phyloP scores from a whole-genome alignment of 2,329 filamentous ascomycete genomes.

The Exophiala alcalophila region DNA sequence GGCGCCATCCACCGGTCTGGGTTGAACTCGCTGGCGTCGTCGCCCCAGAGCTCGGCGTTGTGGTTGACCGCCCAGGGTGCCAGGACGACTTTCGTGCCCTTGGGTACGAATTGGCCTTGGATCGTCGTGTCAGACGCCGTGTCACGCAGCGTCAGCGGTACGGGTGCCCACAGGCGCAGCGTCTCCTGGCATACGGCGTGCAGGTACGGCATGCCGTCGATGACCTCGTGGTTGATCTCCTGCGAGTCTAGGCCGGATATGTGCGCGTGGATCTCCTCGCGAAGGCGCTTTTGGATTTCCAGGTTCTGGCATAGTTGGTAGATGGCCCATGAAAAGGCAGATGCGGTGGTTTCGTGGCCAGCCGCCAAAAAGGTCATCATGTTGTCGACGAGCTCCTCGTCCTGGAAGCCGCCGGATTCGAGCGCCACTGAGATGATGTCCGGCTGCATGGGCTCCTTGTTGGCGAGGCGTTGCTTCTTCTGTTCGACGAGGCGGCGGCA shows the following conservation, averaged over 20 bases:
- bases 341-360: constrained; percentile 40
- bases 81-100: constrained; percentile 67
- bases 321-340: constrained; percentile 33
- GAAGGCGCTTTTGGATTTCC: constrained; percentile 32
- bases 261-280: constrained; percentile 31
- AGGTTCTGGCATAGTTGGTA: constrained; percentile 33
- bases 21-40: constrained; percentile 70
- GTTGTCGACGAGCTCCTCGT: constrained; percentile 80
- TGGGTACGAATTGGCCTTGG: constrained; percentile 63
- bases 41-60: constrained; percentile 68
- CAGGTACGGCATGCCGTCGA: constrained; percentile 75
- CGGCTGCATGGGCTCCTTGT: constrained; percentile 51
- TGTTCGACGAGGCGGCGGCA: constrained; percentile 67
- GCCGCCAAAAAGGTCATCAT: constrained; percentile 87
- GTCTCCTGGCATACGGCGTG: constrained; percentile 76
- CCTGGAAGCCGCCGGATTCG: constrained; percentile 69
- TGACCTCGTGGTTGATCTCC: constrained; percentile 37
- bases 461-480: constrained; percentile 61
- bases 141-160: constrained; percentile 67
- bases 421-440: constrained; percentile 82
- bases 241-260: constrained; percentile 33
- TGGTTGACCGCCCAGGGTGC: constrained; percentile 67
- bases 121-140: constrained; percentile 64
- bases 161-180: constrained; percentile 69
- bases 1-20: constrained; percentile 70